A percentile compares a stretch with the other conserved stretches of the same genome.
These are phyloP conservation scores for Monosporascus sp. DNA, from an alignment of 2,329 filamentous ascomycete genomes.

Conservation along the genomic window DNA sequence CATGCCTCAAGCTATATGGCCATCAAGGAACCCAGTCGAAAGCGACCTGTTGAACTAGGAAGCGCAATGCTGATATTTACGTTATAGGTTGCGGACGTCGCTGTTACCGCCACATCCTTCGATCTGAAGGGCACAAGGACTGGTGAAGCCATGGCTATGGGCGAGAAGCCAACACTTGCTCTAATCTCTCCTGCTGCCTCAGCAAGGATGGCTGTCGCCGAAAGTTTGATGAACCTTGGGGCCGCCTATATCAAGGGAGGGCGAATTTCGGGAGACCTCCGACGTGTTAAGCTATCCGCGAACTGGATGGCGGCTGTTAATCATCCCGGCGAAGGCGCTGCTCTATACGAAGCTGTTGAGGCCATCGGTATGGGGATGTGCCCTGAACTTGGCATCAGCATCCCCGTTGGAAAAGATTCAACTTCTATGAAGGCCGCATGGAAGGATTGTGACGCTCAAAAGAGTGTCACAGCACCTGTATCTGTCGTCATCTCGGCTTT, in stretches of 20 bases:
- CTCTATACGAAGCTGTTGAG: slow-evolving; percentile 87
- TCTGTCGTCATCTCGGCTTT: slow-evolving; percentile 91
- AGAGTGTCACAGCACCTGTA: slow-evolving; percentile 87
- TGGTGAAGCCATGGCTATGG: slow-evolving; percentile 89
- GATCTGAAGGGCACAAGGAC: slow-evolving; percentile 59
- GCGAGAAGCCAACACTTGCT: slow-evolving; percentile 52
- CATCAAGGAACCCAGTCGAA: too few relatives aligned
- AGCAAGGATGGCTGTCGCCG: slow-evolving; percentile 91
- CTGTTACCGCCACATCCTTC: slow-evolving; percentile 82
- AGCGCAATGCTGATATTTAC: too few relatives aligned
- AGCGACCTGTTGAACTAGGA: too few relatives aligned
- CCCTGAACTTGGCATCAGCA: slow-evolving; percentile 82
- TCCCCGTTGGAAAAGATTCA: slow-evolving; percentile 96
- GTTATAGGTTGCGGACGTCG: slow-evolving; percentile 68
- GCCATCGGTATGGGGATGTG: slow-evolving; percentile 92
- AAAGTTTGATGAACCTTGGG: slow-evolving; percentile 88
- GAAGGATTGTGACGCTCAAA: slow-evolving; percentile 66
- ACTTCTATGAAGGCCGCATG: slow-evolving; percentile 99
- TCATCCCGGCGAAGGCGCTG: slow-evolving; percentile 87
- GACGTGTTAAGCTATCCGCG: slow-evolving; percentile 80
- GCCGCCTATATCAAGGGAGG: slow-evolving; percentile 51
- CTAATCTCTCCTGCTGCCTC: slow-evolving; percentile 87
- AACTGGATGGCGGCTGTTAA: slow-evolving; percentile 99
- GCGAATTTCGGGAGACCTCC: slow-evolving; percentile 58
- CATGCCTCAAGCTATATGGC: too few relatives aligned